These are phyloP conservation scores for Pulveroboletus sp. DNA, from an alignment of 768 basidiomycete species.

Conservation along the genomic window DNA sequence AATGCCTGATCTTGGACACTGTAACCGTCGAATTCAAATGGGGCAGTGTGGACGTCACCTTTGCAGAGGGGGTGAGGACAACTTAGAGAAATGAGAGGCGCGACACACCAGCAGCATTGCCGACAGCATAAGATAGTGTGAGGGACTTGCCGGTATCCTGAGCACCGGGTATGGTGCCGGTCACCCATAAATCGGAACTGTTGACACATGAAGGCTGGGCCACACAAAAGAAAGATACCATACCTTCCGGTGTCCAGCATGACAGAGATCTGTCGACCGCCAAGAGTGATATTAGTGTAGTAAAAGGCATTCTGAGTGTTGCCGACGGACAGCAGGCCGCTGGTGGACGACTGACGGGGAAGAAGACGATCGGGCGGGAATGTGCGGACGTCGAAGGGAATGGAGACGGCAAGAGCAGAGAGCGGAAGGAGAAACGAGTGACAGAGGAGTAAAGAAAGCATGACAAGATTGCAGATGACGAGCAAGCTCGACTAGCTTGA, in stretches of 20 bases:
- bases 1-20: constrained; percentile 64
- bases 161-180: constrained; percentile 43
- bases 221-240: neutral
- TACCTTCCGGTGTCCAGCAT: constrained; percentile 79
- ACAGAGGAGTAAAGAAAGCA: constrained; percentile 22
- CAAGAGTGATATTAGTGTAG: constrained; percentile 66
- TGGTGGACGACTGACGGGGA: constrained; percentile 25
- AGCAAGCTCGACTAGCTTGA: too few species aligned
- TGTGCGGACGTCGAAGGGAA: constrained; percentile 30
- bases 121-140: constrained; percentile 65
- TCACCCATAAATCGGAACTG: constrained; percentile 78
- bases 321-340: constrained; percentile 40
- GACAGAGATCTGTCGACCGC: constrained; percentile 52
- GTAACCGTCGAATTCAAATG: constrained; percentile 52
- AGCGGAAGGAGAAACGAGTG: constrained; percentile 22
- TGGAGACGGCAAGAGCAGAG: constrained; percentile 27
- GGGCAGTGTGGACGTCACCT: constrained; percentile 56
- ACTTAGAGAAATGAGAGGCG: neutral
- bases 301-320: constrained; percentile 75
- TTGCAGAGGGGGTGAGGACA: constrained; percentile 1
- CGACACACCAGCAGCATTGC: constrained; percentile 52
- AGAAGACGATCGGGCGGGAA: constrained; percentile 2
- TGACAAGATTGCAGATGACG: too few species aligned
- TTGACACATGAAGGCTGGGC: neutral
- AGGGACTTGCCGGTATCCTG: constrained; percentile 54